These are phyloP conservation scores for Sistotremastrum suecicum DNA, from an alignment of 768 basidiomycete genomes.

Conservation along the genomic window DNA sequence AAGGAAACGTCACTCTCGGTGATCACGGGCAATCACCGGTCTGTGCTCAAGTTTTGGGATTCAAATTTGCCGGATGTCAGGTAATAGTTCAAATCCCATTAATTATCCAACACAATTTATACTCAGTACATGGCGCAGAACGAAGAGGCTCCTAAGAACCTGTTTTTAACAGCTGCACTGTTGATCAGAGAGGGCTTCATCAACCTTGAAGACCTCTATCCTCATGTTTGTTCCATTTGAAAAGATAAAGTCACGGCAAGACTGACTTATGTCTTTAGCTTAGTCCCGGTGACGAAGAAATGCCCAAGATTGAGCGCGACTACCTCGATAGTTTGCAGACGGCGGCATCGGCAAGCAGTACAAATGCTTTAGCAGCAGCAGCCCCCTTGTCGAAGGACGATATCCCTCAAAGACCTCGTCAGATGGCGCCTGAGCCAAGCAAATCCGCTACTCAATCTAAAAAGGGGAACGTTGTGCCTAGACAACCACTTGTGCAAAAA, in stretches of 20 bases:
- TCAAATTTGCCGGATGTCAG: conserved; percentile 89
- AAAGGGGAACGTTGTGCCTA: conserved; percentile 14
- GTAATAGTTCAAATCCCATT: conserved; percentile 23
- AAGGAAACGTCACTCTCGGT: conserved; percentile 15
- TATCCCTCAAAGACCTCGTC: conserved; percentile 27
- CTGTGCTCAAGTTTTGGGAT: conserved; percentile 88
- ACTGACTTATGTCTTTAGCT: conserved; percentile 29
- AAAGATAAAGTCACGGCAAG: conserved; percentile 1
- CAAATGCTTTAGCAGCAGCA: conserved; percentile 73
- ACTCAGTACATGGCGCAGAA: conserved; percentile 38
- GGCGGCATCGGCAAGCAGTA: conserved; percentile 54
- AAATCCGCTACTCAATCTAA: conserved; percentile 24
- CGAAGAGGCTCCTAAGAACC: conserved; percentile 51
- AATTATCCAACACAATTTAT: conserved; percentile 6
- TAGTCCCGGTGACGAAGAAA: conserved; percentile 59
- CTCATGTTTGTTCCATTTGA: conserved; percentile 50
- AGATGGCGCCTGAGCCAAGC: conserved; percentile 21
- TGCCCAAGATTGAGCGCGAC: conserved; percentile 51
- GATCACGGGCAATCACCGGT: conserved; percentile 30
- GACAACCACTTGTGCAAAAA: conserved; percentile 50
- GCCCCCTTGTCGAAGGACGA: conserved; percentile 50
- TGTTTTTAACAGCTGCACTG: conserved; percentile 74
- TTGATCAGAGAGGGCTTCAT: conserved; percentile 86
- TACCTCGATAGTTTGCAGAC: conserved; percentile 49
- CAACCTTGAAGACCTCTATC: conserved; percentile 75